These are phyloP conservation scores for Letharia lupina DNA, from an alignment of 495 filamentous ascomycete genomes.

Conservation along the genomic window DNA sequence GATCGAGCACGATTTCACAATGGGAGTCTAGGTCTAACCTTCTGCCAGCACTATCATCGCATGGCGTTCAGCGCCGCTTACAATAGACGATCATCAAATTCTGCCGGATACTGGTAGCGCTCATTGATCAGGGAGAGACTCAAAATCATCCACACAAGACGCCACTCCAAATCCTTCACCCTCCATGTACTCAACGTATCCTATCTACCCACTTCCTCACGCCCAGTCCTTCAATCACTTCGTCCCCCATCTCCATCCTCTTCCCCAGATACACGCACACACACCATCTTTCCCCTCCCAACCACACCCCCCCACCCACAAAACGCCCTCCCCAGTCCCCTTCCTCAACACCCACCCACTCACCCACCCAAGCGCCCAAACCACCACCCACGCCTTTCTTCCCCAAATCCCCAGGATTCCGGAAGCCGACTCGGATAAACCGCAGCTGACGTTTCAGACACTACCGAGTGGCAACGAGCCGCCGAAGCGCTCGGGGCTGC, in stretches of 20 bases:
- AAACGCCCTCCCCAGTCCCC: not conserved
- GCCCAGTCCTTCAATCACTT: not conserved
- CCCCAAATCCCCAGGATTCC: not conserved
- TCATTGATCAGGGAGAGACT: not conserved
- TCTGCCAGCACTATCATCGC: not conserved
- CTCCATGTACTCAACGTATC: not conserved
- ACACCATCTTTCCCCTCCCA: not conserved
- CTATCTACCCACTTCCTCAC: not conserved
- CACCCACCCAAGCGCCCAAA: not conserved
- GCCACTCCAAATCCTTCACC: not conserved
- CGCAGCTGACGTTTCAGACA: no score
- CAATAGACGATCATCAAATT: not conserved
- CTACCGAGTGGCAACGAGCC: no score
- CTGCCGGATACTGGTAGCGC: not conserved
- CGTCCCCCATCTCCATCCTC: not conserved
- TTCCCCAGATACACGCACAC: no score
- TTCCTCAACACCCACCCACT: not conserved
- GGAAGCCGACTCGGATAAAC: not conserved
- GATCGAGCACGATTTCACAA: slow-evolving; percentile 97
- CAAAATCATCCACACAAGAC: not conserved
- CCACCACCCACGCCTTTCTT: not conserved
- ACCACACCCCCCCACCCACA: not conserved
- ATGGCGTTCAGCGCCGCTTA: not conserved
- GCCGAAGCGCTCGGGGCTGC: no score
- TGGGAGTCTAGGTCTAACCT: slow-evolving; percentile 60